A percentile compares a stretch with the other conserved stretches of the same genome.
phyloP scores from a whole-genome alignment of 106 monocot species.

The Alisma plantagoaquatica region DNA sequence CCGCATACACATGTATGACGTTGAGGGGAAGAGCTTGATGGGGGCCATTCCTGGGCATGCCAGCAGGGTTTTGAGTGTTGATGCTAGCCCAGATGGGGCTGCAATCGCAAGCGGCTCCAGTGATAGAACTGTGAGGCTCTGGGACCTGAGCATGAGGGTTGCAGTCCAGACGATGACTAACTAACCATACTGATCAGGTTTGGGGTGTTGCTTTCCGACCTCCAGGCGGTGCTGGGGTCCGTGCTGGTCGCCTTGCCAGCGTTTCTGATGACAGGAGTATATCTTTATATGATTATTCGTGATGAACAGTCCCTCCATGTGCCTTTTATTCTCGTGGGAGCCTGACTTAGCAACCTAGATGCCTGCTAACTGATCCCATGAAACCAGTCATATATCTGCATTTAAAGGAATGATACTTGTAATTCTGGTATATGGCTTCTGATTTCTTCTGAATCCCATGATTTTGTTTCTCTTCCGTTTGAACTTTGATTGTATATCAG shows the following conservation, averaged over 20 bases:
- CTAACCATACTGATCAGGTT: conserved; percentile 59
- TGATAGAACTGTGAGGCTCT: conserved; percentile 70
- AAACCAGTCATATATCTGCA: too few relatives aligned
- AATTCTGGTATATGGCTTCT: too few relatives aligned
- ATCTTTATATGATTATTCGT: conserved; percentile 82
- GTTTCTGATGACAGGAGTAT: conserved; percentile 88
- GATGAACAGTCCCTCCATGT: conserved; percentile 1
- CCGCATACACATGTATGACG: conserved; percentile 73
- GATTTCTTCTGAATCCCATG: too few relatives aligned
- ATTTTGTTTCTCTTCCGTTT: too few relatives aligned
- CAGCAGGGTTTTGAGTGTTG: conserved; percentile 73
- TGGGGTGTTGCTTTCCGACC: conserved; percentile 79
- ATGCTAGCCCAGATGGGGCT: conserved; percentile 68
- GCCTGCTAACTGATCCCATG: too few relatives aligned
- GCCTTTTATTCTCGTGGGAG: background rate
- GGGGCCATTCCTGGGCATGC: conserved; percentile 72
- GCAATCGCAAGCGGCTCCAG: conserved; percentile 83
- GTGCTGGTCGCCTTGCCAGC: conserved; percentile 58
- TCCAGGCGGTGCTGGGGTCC: conserved; percentile 39
- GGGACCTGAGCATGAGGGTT: conserved; percentile 75
- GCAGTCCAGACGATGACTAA: conserved; percentile 71
- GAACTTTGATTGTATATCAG: too few relatives aligned
- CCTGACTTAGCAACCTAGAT: too few relatives aligned
- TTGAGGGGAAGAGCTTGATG: conserved; percentile 59
- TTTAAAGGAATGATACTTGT: too few relatives aligned